Evolutionary conservation across 2,329 filamentous ascomycete species (phyloP).

Genomic region (Coleophoma eucalyptorum): DNA sequence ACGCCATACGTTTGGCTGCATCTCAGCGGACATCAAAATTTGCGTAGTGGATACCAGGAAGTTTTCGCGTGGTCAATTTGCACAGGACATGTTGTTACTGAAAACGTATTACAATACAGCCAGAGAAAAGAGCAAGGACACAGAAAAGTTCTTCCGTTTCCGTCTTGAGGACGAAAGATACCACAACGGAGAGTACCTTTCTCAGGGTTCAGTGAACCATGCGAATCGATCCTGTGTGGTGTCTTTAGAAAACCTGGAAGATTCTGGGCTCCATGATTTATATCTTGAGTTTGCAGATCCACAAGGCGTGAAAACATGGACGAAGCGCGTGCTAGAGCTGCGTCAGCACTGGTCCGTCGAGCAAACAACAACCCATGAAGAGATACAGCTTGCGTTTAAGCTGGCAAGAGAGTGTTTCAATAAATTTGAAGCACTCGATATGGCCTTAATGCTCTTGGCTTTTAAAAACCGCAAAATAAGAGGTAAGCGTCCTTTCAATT

Average conservation of each 20-base stretch:
- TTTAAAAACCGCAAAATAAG: slow-evolving; percentile 4
- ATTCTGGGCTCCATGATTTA: background rate
- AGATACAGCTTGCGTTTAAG: slow-evolving; percentile 2
- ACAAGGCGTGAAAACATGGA: background rate
- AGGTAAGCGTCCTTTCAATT: background rate
- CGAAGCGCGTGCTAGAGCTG: slow-evolving; percentile 5
- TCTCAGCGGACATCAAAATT: slow-evolving; percentile 4
- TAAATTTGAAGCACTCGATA: slow-evolving; percentile 2
- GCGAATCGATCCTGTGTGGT: slow-evolving; percentile 3
- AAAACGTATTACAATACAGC: background rate
- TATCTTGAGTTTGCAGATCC: background rate
- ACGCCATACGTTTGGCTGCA: background rate
- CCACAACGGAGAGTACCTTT: slow-evolving; percentile 5
- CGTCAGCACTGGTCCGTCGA: slow-evolving; percentile 1
- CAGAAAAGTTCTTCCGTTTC: background rate
- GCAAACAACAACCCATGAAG: slow-evolving; percentile 1
- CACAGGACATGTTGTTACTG: slow-evolving; percentile 2
- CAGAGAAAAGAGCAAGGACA: background rate
- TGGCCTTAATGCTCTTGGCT: slow-evolving; percentile 3
- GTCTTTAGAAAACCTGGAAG: slow-evolving; percentile 4
- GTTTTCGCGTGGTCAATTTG: slow-evolving; percentile 6
- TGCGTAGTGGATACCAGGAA: slow-evolving; percentile 6
- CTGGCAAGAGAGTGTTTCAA: slow-evolving; percentile 1
- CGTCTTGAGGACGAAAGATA: slow-evolving; percentile 4
- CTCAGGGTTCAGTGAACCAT: slow-evolving; percentile 4